Evolutionary conservation across 2,329 filamentous ascomycete genomes (phyloP).

Genomic region (Pseudofabraea citricarpa): DNA sequence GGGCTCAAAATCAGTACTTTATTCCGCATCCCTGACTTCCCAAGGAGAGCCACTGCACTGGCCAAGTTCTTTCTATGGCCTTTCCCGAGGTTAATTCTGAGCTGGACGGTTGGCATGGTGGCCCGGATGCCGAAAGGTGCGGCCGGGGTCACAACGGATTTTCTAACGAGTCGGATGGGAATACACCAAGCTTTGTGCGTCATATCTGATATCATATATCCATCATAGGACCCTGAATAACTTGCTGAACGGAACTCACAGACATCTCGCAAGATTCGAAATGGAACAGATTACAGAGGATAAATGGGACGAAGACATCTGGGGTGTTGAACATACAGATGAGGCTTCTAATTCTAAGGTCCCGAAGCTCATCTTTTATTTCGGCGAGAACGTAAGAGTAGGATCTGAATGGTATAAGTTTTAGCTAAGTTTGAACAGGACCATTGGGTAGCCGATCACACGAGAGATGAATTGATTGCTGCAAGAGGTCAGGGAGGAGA

Average conservation of each 20-base stretch:
- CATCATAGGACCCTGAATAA: too few relatives aligned
- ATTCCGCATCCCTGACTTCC: constrained; percentile 28
- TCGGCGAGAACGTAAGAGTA: constrained; percentile 39
- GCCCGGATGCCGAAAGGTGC: constrained; percentile 45
- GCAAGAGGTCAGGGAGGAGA: constrained; percentile 27
- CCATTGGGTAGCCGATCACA: constrained; percentile 55
- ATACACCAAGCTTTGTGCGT: constrained; percentile 51
- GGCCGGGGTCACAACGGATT: constrained; percentile 45
- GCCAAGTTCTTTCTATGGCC: constrained; percentile 34
- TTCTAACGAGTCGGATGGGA: constrained; percentile 51
- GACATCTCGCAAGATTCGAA: constrained; percentile 53
- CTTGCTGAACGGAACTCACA: constrained; percentile 4
- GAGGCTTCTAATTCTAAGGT: constrained; percentile 12
- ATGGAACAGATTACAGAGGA: constrained; percentile 55
- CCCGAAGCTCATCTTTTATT: constrained; percentile 55
- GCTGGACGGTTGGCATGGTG: constrained; percentile 36
- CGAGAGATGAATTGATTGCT: constrained; percentile 52
- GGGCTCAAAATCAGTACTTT: constrained; percentile 48
- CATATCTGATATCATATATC: too few relatives aligned
- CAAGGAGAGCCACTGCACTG: constrained; percentile 13
- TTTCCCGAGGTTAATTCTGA: constrained; percentile 35
- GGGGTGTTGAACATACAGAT: constrained; percentile 40
- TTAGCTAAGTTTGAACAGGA: constrained; percentile 32
- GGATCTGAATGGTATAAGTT: background rate
- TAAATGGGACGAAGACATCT: constrained; percentile 54